Evolutionary conservation across 2,329 filamentous ascomycete genomes (phyloP).

Genomic region (Trichoderma sp.): DNA sequence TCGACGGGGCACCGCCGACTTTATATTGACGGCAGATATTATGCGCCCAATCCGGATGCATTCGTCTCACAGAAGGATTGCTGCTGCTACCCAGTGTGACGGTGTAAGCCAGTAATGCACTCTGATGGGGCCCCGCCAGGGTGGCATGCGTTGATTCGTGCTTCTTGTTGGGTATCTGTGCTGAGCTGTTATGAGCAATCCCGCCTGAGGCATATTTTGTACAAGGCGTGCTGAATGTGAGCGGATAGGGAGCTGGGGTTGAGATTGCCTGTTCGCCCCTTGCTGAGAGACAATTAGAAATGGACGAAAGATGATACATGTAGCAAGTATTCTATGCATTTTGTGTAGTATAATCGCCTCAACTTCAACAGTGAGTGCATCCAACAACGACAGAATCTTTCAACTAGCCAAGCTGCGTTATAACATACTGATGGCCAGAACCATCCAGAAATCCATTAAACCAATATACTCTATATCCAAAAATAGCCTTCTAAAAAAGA

Average conservation of each 20-base stretch:
- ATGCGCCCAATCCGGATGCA: not conserved
- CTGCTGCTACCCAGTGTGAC: not conserved
- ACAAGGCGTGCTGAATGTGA: not conserved
- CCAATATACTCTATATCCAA: not conserved
- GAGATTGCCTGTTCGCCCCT: not conserved
- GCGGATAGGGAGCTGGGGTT: not conserved
- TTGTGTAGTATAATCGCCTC: too few species aligned
- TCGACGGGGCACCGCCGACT: not conserved
- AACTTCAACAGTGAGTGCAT: too few species aligned
- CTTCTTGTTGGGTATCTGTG: not conserved
- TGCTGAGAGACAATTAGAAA: not conserved
- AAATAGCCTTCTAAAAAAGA: constrained; percentile 63
- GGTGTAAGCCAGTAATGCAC: constrained; percentile 1
- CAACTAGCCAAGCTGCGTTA: not conserved
- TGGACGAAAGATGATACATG: not conserved
- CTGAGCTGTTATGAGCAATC: not conserved
- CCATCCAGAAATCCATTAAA: not conserved
- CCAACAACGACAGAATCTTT: not conserved
- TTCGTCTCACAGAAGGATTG: not conserved
- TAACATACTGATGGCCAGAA: not conserved
- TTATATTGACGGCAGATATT: not conserved
- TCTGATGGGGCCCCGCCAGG: constrained; percentile 9
- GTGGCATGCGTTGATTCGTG: not conserved
- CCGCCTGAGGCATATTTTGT: not conserved
- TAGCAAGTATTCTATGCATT: too few species aligned